Evolutionary conservation across 805 yeast genomes (phyloP), one percentile per base, ranked within the genome.

Genomic region (Kazachstania taianensis): DNA sequence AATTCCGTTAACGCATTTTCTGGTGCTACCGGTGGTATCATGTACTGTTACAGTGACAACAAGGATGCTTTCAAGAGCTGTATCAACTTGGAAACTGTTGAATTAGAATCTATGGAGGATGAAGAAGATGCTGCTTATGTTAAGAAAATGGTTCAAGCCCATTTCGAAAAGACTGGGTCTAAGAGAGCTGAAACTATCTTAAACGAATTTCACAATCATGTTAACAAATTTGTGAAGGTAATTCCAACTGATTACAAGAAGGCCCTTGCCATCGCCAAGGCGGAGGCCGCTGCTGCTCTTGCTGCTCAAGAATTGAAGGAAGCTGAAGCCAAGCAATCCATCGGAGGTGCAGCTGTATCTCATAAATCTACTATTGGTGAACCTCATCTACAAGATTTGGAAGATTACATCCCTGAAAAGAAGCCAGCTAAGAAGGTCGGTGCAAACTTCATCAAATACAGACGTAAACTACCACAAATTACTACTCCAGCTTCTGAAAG

Each of bases 1-100:
- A 96, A 95, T 40, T 76, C 96, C 44, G 80, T 86, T 59, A 96
- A 83, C 42, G 70, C 70, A 4, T 65, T 78, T 41, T 95, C 98
- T 38, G 98, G 98, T 69, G 92, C 92, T 81, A 87, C 96, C 50
- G 98, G 98, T 65, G 98, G 98, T 75, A 89, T 92, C 61, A 94
- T 96, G 12, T 89, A 89, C 56, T 96, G 94, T 41, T 70, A 89
- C 50, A 94, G 87, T 52, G 82, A 89, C 69, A 96, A 92, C 35
- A 57, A 55, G 43, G 95, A 87, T 57, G 96, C 86, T 57, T 87
- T 89, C 53, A 68, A 69, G 42, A 75, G 76, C 43, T 79, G 79
- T 62, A 85, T 84, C 47, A 89, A 89, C 65, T 56, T 62, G 29
- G 89, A 80, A 47, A 77, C 84, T 48, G 89, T 92, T 46, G 96